Base-by-base conservation (phyloP, 78 protist species). In the Diacronema lutheri region DNA sequence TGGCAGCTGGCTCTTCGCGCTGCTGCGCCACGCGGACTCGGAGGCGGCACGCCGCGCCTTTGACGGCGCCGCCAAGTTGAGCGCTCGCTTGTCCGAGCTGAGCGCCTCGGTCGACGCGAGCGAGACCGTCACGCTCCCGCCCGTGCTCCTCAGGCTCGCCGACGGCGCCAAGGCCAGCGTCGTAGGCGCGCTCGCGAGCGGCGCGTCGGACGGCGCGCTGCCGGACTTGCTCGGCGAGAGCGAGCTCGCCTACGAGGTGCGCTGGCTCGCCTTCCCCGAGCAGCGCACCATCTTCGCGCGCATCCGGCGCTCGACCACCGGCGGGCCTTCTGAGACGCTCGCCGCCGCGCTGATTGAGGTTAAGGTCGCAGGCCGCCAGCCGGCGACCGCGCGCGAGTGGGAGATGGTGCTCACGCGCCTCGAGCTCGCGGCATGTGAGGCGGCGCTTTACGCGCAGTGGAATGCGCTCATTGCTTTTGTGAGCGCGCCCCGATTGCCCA, bases 221-320 rank as follows among this genome's bases (percentile, higher is more conserved):
- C 50, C 50, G 16, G 50, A 44, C 33, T 7, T 61, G 68, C 68
- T 61, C 33, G 33, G 21, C 33, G 33, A 26, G 7, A 26, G 33
- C 29, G 76, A 69, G 76, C 55, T 69, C 26, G 29, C 55, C 23
- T 3, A 2, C 56, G 76, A 69, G 76, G 76, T 69, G 76, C 44
- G 76, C 25, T 69, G 76, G 76, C 76, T 0, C 76, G 76, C 76
- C 23, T 55, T 38, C 50, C 76, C 76, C 13, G 26, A 38, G n/a
- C 50, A n/a, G 35, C 76, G n/a, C 50, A 38, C 50, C 31, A 9
- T 38, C 55, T 9, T 16, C 44, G 26, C 2, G 21, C 72, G 40
- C 25, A 2, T 65, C 21, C 72, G 72, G 29, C 72, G 72, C 72
- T 33, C 72, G 72, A 0, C 16, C 26, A 0, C 2, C 41, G 72